Evolutionary conservation across 768 basidiomycete genomes (phyloP).

Genomic region (Amanita rubescens): DNA sequence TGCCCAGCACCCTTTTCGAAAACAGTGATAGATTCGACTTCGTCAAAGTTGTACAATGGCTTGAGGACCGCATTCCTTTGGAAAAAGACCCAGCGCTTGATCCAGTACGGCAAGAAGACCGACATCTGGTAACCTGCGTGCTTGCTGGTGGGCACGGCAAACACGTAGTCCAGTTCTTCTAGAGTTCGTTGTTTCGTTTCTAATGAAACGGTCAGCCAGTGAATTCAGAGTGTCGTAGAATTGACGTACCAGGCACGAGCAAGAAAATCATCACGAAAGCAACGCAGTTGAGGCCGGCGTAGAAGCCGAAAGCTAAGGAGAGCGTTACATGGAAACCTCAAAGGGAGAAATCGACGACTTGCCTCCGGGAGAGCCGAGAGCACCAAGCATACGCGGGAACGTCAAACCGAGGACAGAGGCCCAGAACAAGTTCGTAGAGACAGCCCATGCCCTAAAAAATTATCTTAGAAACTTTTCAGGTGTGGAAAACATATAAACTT

Average conservation of each 20-base stretch:
- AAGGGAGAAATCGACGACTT: slow-evolving; percentile 1
- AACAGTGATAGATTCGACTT: slow-evolving; percentile 36
- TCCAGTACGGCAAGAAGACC: slow-evolving; percentile 42
- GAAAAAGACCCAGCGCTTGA: slow-evolving; percentile 39
- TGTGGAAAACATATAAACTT: slow-evolving; percentile 19
- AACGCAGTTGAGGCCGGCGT: slow-evolving; percentile 42
- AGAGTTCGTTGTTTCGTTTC: slow-evolving; percentile 49
- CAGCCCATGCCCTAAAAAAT: slow-evolving; percentile 42
- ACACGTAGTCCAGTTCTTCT: slow-evolving; percentile 44
- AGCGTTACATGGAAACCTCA: slow-evolving; percentile 10
- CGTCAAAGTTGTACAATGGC: slow-evolving; percentile 47
- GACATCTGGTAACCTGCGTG: slow-evolving; percentile 38
- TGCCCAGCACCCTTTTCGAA: slow-evolving; percentile 36
- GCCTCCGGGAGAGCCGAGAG: slow-evolving; percentile 34
- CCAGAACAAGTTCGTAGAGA: slow-evolving; percentile 44
- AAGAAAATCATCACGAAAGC: slow-evolving; percentile 52
- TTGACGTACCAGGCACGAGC: slow-evolving; percentile 39
- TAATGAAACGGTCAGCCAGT: slow-evolving; percentile 7
- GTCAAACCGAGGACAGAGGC: slow-evolving; percentile 48
- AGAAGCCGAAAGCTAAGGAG: slow-evolving; percentile 47
- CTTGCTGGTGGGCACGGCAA: slow-evolving; percentile 40
- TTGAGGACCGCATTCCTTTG: slow-evolving; percentile 28
- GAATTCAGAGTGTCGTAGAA: neutral
- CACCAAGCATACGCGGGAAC: slow-evolving; percentile 49
- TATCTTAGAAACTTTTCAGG: slow-evolving; percentile 19